Base-by-base conservation (phyloP, 495 filamentous ascomycete species). In the Margaritispora aquatica region DNA sequence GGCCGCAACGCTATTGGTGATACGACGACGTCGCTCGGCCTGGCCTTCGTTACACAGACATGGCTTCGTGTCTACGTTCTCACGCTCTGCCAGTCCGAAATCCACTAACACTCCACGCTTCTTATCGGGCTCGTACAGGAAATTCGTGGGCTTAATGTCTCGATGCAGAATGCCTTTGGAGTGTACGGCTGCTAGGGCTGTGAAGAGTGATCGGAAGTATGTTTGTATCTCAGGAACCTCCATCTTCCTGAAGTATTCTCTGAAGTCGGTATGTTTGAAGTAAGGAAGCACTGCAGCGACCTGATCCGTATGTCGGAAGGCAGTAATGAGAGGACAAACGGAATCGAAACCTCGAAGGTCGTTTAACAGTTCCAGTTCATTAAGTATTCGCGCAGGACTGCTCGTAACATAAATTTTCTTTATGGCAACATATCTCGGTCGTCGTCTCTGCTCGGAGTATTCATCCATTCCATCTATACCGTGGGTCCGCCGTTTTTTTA, bases 91-190 rank as follows among this genome's bases (percentile, higher is more conserved):
- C 13, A 98, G 81, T 24, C 94, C 94, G 74, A 98, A 98, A 70
- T 98, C 94, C 5, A 97, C 93, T 13, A 98, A 80, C 1, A 98
- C 94, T 17, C 94, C 94, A 55, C 89, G 85, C 63, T 83, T 80
- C 60, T 88, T 78, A 2, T 85, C 73, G 2, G 89, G 87, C 60
- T 96, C 92, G 76, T 97, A 99, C 29, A 99, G 82, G 68, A 99
- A 99, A 69, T 99, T 99, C 13, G 94, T 99, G n/a, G 94, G 94
- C 70, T 99, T 99, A 70, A 99, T 97, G 71, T 99, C 94, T 55
- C 94, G 87, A 69, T 99, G 94, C 19, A 99, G 78, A 57, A 99
- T 97, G 20, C 80, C 76, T 66, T 87, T 84, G 34, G 77, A 76
- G 70, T 99, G 94, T 10, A 97, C 91, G 21, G 88, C 86, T 17